Base-by-base conservation (phyloP, 345 rosid genomes). In the Populus davidiana region DNA sequence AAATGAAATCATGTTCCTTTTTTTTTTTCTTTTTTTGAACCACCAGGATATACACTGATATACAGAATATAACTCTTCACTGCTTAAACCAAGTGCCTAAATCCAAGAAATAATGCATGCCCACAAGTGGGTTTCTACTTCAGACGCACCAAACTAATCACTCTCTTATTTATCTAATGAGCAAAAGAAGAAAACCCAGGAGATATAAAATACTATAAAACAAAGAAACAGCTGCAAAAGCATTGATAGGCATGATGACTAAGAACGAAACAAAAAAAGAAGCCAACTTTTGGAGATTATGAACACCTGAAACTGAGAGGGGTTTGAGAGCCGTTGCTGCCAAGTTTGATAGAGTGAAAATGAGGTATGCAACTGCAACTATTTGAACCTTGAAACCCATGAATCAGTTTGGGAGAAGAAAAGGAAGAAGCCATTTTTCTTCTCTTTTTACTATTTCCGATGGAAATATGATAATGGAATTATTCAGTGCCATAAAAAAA, bases 291-390 rank as follows among this genome's bases (percentile, higher is more conserved):
- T 27, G 16, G 9, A 25, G 62, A 72, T 8, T 3, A 27, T 72
- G n/a, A 72, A 10, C 1, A 73, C 76, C 76, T 73, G 27, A 50
- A 56, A 41, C 6, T 73, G 52, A 25, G 44, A 73, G 76, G 38
- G 68, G 69, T 3, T 6, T 25, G 69, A 41, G 31, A 23, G 18
- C 61, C 7, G n/a, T 5, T 72, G 35, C 31, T 16, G 12, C 16
- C 59, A 27, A 12, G 67, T 38, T 31, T 54, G 35, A 38, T 7
- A 21, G 8, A 54, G 61, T 7, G 61, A 54, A 54, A 54, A 6
- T 54, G 25, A 54, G 61, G 25, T 8, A 54, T 20, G 61, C 25
- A 21, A 54, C 10, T 54, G 61, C 61, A 54, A 54, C 25, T 21
- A 54, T 67, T 25, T n/a, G 27, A 23, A 16, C 8, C 5, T 8